Conservation (phyloP, 2,329 filamentous ascomycete species). For the Fusarium compactum region DNA sequence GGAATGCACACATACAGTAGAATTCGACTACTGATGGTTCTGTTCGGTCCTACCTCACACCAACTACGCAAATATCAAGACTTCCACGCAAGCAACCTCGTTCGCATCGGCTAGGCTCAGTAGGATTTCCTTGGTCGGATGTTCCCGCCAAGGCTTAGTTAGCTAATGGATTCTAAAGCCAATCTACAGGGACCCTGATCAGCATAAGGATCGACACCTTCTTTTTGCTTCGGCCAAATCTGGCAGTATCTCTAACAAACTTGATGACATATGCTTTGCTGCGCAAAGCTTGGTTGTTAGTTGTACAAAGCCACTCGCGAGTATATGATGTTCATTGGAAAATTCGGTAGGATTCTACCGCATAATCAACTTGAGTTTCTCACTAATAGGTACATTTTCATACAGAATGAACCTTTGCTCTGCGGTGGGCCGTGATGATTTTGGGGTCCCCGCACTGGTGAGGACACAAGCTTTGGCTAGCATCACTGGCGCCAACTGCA, state of each 20-base stretch:
- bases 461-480: slow-evolving; percentile 38
- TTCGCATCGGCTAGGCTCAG: slow-evolving; percentile 9
- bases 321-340: not conserved
- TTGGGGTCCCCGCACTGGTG: slow-evolving; percentile 19
- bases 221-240: not conserved
- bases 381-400: not conserved
- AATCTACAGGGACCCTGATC: slow-evolving; percentile 37
- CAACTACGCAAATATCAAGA: slow-evolving; percentile 13
- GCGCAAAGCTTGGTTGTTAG: not conserved
- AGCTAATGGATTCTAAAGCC: slow-evolving; percentile 1
- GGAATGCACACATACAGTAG: not conserved
- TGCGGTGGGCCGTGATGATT: slow-evolving; percentile 9
- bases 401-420: not conserved
- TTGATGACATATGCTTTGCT: not conserved
- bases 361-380: not conserved
- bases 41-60: slow-evolving; percentile 29
- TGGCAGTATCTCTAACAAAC: not conserved
- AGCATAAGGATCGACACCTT: slow-evolving; percentile 13
- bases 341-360: no score
- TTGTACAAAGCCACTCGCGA: not conserved
- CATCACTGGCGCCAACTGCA: slow-evolving; percentile 11
- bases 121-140: slow-evolving; percentile 7
- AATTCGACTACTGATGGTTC: not conserved
- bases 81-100: slow-evolving; percentile 4
- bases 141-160: slow-evolving; percentile 6